These are phyloP conservation scores for Vitis hybrid DNA, from an alignment of 177 flowering plant genomes.

Conservation along the genomic window DNA sequence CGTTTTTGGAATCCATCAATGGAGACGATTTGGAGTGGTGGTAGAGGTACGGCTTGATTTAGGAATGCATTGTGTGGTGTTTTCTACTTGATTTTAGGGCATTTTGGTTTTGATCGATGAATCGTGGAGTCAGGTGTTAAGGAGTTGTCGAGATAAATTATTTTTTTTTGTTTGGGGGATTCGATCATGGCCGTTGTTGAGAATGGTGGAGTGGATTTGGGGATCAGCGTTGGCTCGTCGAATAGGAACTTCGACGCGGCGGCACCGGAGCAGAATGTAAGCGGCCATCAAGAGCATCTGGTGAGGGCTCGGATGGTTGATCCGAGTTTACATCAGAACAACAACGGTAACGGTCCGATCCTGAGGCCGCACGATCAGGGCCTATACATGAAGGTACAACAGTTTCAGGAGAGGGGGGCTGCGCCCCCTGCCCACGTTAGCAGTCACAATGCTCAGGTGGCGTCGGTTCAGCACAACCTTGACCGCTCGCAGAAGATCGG, in stretches of 20 bases:
- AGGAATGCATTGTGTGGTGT: neutral
- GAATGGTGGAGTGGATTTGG: conserved; percentile 44
- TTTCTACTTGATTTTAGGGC: neutral
- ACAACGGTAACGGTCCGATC: neutral
- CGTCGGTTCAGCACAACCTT: conserved; percentile 4
- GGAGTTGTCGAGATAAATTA: neutral
- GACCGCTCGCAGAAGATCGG: conserved; percentile 8
- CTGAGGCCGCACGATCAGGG: conserved; percentile 22
- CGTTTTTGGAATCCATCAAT: conserved; percentile 15
- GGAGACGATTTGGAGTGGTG: conserved; percentile 19
- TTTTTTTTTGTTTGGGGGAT: neutral
- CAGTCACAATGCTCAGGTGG: neutral
- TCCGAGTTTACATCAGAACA: conserved; percentile 9
- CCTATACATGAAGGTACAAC: conserved; percentile 26
- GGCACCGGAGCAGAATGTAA: conserved; percentile 12
- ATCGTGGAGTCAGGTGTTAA: neutral
- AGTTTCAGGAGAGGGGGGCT: conserved; percentile 1
- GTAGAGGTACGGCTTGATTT: neutral
- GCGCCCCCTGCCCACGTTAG: neutral
- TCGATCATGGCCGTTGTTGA: conserved; percentile 65
- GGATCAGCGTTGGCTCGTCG: conserved; percentile 29
- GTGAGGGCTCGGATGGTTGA: conserved; percentile 22
- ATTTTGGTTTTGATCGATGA: neutral
- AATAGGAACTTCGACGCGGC: conserved; percentile 26
- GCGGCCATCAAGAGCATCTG: conserved; percentile 29